A percentile compares a stretch with the other conserved stretches of the same genome.
Evolutionary conservation across 345 rosid genomes (phyloP).

Genomic region (Salix brachista): DNA sequence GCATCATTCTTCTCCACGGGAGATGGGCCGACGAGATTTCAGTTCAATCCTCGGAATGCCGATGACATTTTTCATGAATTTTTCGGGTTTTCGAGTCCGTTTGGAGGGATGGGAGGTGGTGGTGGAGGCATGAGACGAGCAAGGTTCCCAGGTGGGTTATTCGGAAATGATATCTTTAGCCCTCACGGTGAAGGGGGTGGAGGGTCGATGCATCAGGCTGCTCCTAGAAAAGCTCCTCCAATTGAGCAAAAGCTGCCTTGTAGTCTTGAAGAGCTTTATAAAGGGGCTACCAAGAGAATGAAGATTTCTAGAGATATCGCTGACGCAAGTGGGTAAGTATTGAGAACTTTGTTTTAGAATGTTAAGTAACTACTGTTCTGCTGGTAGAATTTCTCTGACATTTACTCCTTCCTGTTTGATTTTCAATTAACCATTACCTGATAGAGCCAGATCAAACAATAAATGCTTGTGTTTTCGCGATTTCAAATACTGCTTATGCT

Average conservation of each 20-base stretch:
- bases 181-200: conserved; percentile 20
- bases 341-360: too few species aligned
- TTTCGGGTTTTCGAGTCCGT: conserved; percentile 20
- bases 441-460: not conserved
- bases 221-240: conserved; percentile 18
- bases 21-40: conserved; percentile 12
- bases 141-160: conserved; percentile 9
- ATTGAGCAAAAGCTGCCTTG: conserved; percentile 22
- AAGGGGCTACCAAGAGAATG: conserved; percentile 24
- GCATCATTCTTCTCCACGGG: conserved; percentile 18
- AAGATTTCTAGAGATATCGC: conserved; percentile 23
- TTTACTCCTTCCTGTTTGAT: not conserved
- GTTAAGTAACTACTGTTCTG: too few species aligned
- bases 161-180: conserved; percentile 21
- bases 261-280: conserved; percentile 27
- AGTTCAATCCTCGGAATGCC: conserved; percentile 25
- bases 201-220: conserved; percentile 16
- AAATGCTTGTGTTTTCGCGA: not conserved
- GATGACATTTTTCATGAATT: conserved; percentile 21
- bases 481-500: not conserved
- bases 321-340: conserved; percentile 21
- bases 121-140: conserved; percentile 12
- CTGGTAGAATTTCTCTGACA: not conserved
- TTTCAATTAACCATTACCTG: not conserved
- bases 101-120: conserved; percentile 21